phyloP scores from a whole-genome alignment of 176 grass and related monocot genomes.

The Cocos nucifera region DNA sequence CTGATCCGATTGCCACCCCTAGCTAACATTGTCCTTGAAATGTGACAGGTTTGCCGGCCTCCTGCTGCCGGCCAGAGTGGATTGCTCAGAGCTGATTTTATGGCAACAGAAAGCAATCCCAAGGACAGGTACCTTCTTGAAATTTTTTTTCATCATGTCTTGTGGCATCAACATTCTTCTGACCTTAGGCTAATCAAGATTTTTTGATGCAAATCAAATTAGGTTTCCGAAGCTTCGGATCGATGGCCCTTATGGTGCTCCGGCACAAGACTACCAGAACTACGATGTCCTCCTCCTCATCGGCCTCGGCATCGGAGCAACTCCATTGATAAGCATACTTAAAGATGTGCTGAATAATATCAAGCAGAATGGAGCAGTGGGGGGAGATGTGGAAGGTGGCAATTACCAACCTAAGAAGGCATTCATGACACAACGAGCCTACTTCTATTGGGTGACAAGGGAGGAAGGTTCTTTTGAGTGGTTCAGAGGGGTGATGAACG shows the following conservation, averaged over 20 bases:
- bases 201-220: neutral
- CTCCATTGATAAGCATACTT: slow-evolving; percentile 84
- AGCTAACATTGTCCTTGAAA: slow-evolving; percentile 5
- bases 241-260: slow-evolving; percentile 91
- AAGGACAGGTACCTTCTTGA: slow-evolving; percentile 4
- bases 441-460: slow-evolving; percentile 95
- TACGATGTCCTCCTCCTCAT: slow-evolving; percentile 98
- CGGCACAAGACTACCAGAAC: slow-evolving; percentile 83
- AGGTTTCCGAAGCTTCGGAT: slow-evolving; percentile 68
- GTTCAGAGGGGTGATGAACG: slow-evolving; percentile 94
- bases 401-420: neutral
- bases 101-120: slow-evolving; percentile 23
- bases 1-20: neutral
- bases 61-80: slow-evolving; percentile 52
- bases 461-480: slow-evolving; percentile 91
- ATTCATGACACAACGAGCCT: slow-evolving; percentile 68
- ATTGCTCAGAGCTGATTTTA: slow-evolving; percentile 53
- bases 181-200: too few relatives aligned
- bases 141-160: neutral
- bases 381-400: neutral
- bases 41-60: slow-evolving; percentile 50
- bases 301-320: slow-evolving; percentile 92
- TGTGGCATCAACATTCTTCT: neutral
- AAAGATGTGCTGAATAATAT: slow-evolving; percentile 93
- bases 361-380: slow-evolving; percentile 1